Conservation (phyloP, 495 filamentous ascomycete genomes). For the Xylaria curta region DNA sequence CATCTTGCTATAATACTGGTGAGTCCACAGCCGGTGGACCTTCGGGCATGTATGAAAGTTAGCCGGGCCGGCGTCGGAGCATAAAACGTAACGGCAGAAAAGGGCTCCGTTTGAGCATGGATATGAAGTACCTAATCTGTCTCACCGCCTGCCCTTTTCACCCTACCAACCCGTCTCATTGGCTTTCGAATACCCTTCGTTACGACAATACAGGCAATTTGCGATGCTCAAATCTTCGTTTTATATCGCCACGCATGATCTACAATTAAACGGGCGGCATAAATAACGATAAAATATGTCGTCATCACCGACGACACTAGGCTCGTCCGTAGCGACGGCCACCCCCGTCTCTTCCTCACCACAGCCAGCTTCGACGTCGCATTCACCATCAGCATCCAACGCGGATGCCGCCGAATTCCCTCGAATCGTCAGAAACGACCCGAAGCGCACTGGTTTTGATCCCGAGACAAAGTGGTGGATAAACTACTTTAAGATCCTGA, state of each 20-base stretch:
- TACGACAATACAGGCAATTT: not conserved
- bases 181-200: not conserved
- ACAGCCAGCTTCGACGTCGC: constrained; percentile 21
- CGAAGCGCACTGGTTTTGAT: constrained; percentile 66
- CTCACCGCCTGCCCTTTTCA: constrained; percentile 25
- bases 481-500: constrained; percentile 79
- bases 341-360: constrained; percentile 8
- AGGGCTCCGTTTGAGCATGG: not conserved
- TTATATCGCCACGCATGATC: not conserved
- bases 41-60: not conserved
- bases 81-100: constrained; percentile 18
- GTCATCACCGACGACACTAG: constrained; percentile 28
- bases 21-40: constrained; percentile 5
- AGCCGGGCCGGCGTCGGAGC: constrained; percentile 1
- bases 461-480: constrained; percentile 68
- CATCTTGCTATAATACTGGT: not conserved
- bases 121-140: not conserved
- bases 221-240: not conserved
- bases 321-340: constrained; percentile 18
- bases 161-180: not conserved
- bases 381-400: constrained; percentile 17
- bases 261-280: too few species aligned
- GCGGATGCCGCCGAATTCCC: constrained; percentile 28
- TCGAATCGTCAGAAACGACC: constrained; percentile 53
- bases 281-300: constrained; percentile 28